These are phyloP conservation scores for Prototheca wickerhamii DNA, from an alignment of 163 green algal genomes.

Conservation along the genomic window DNA sequence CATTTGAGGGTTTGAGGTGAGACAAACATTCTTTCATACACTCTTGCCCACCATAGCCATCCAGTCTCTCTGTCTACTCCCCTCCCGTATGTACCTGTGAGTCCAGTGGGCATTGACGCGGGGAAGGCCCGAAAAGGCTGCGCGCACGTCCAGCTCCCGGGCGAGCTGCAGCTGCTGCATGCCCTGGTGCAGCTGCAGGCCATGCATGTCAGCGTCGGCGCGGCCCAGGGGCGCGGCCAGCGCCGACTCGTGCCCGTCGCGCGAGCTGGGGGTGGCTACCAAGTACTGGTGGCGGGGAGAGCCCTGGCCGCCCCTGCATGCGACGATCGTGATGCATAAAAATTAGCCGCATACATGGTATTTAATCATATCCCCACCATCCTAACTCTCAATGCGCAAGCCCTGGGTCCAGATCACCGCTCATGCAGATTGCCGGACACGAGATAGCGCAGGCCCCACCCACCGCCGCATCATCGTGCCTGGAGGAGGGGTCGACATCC, in stretches of 20 bases:
- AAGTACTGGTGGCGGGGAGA: background rate
- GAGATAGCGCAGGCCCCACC: too few relatives aligned
- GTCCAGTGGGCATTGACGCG: conserved; percentile 33
- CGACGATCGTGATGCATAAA: too few relatives aligned
- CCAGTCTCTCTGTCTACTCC: background rate
- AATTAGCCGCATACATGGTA: background rate
- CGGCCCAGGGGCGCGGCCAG: too few relatives aligned
- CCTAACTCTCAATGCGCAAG: background rate
- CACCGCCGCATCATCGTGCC: too few relatives aligned
- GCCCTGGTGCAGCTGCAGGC: background rate
- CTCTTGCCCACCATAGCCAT: background rate
- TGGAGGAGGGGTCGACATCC: too few relatives aligned
- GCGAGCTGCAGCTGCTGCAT: background rate
- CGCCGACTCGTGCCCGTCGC: too few relatives aligned
- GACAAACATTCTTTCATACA: background rate
- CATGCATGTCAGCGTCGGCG: too few relatives aligned
- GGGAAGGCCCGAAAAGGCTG: conserved; percentile 31
- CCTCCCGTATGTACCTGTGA: conserved; percentile 22
- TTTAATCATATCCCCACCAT: background rate
- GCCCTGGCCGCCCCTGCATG: background rate
- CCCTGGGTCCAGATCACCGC: too few relatives aligned
- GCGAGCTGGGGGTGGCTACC: background rate
- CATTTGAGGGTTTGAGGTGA: background rate
- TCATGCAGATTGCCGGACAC: too few relatives aligned
- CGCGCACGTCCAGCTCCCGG: conserved; percentile 26